phyloP scores from a whole-genome alignment of 2,329 filamentous ascomycete genomes.

The Chaetomium olivaceum region DNA sequence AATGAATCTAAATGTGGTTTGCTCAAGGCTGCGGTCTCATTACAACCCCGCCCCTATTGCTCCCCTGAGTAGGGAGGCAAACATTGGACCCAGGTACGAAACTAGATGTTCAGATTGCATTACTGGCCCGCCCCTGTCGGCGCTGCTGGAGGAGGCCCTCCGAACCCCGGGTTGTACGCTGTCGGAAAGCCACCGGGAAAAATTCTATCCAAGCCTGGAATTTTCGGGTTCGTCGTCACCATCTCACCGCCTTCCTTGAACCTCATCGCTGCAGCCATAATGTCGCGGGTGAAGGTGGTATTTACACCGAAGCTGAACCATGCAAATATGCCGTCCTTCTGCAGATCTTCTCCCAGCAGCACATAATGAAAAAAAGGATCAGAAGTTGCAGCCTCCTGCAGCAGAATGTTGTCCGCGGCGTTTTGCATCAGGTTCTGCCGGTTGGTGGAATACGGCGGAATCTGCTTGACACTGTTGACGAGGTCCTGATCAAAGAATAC shows the following conservation, averaged over 20 bases:
- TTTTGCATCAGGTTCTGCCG: neutral
- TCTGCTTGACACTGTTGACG: neutral
- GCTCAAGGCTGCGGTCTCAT: neutral
- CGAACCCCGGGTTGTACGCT: conserved; percentile 5
- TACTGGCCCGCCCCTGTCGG: neutral
- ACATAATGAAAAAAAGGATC: conserved; percentile 11
- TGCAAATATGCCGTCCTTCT: neutral
- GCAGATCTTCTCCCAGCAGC: neutral
- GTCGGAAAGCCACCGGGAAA: conserved; percentile 10
- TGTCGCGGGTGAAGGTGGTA: conserved; percentile 6
- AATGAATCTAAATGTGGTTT: too few relatives aligned
- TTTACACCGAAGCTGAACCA: conserved; percentile 11
- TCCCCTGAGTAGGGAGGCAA: neutral
- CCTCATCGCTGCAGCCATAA: conserved; percentile 4
- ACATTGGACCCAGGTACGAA: neutral
- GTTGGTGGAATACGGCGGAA: neutral
- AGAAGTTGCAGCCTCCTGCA: neutral
- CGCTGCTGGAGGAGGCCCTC: neutral
- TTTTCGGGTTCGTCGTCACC: conserved; percentile 8
- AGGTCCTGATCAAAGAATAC: conserved; percentile 10
- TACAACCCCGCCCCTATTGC: neutral
- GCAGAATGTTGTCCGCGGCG: neutral
- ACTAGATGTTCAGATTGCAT: neutral
- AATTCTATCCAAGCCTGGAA: neutral
- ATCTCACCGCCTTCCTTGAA: neutral